phyloP scores from a whole-genome alignment of 768 basidiomycete species.

The Trametes cubensis region DNA sequence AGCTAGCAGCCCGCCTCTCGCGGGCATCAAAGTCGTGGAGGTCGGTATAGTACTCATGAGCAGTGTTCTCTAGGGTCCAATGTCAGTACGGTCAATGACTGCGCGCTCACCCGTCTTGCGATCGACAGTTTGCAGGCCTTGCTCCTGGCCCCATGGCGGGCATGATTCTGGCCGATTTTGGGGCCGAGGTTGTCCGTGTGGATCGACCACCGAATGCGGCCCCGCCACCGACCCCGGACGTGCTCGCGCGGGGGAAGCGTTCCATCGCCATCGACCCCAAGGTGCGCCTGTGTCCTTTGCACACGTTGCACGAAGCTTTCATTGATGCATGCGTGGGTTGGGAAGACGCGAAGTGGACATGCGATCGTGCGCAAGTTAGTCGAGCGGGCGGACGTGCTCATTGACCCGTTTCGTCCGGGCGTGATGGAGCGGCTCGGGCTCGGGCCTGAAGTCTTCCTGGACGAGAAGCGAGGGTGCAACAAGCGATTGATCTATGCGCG shows the following conservation, averaged over 20 bases:
- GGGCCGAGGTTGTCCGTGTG: slow-evolving; percentile 74
- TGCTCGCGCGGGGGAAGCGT: slow-evolving; percentile 72
- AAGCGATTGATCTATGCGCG: slow-evolving; percentile 72
- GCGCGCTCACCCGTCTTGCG: background rate
- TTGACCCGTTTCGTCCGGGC: slow-evolving; percentile 84
- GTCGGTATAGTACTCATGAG: slow-evolving; percentile 8
- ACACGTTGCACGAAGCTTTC: background rate
- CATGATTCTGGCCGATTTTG: slow-evolving; percentile 76
- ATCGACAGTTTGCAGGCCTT: slow-evolving; percentile 71
- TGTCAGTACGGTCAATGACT: too few species aligned
- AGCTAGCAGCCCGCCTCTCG: slow-evolving; percentile 18
- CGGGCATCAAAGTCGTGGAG: slow-evolving; percentile 30
- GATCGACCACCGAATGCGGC: slow-evolving; percentile 52
- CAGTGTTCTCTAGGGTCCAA: too few species aligned
- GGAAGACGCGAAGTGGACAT: slow-evolving; percentile 49
- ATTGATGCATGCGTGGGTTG: background rate
- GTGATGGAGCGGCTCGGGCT: slow-evolving; percentile 78
- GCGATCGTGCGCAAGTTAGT: slow-evolving; percentile 61
- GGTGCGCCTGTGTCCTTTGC: slow-evolving; percentile 14
- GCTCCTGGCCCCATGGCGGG: slow-evolving; percentile 84
- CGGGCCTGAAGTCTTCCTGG: slow-evolving; percentile 75
- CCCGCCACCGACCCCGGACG: slow-evolving; percentile 37
- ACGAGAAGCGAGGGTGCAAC: slow-evolving; percentile 54
- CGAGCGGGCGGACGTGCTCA: slow-evolving; percentile 70
- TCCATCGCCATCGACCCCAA: slow-evolving; percentile 76